Base-by-base conservation (phyloP, 345 rosid genomes). In the Litchi chinensis region DNA sequence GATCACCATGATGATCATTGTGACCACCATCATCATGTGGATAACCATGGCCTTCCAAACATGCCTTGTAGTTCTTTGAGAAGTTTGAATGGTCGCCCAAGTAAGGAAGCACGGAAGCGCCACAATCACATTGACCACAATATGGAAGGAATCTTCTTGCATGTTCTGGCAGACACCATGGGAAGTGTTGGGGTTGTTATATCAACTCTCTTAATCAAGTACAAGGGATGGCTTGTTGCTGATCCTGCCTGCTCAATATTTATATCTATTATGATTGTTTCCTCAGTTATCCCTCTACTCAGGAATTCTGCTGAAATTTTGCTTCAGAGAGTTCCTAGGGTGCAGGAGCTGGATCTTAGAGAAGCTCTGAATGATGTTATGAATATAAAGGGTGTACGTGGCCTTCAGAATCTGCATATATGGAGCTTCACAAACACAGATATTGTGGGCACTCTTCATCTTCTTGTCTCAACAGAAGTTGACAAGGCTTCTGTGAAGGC, bases 201-300 rank as follows among this genome's bases (percentile, higher is more conserved):
- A 77, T 95, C 98, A 5, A 95, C 99, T n/a, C 96, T 95, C 59
- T 82, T 95, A 77, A 93, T 93, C 68, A 90, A 95, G 84, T 95
- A 95, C 90, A 95, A 89, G 75, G 98, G 99, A n/a, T 95, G 99
- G 99, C 92, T 93, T 76, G 92, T 92, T 78, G 97, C 99, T 41
- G 99, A 95, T 88, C 99, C 99, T 74, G 97, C 98, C 6, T 88
- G 96, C 84, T 95, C 99, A 69, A 95, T 95, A 80, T 95, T 95
- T 79, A 95, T 95, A 67, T 93, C 99, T 8, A 76, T 89, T 79
- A 79, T 95, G 73, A 95, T 95, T 70, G 86, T 95, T 13, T 82
- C 92, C 15, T 95, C 99, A n/a, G 99, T 95, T 74, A 90, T 95
- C 79, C 97, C 98, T 5, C 85, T 93, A 48, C 97, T 95, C 40